Evolutionary conservation across 2,329 filamentous ascomycete species (phyloP).

Genomic region (Cryphonectria parasitica): DNA sequence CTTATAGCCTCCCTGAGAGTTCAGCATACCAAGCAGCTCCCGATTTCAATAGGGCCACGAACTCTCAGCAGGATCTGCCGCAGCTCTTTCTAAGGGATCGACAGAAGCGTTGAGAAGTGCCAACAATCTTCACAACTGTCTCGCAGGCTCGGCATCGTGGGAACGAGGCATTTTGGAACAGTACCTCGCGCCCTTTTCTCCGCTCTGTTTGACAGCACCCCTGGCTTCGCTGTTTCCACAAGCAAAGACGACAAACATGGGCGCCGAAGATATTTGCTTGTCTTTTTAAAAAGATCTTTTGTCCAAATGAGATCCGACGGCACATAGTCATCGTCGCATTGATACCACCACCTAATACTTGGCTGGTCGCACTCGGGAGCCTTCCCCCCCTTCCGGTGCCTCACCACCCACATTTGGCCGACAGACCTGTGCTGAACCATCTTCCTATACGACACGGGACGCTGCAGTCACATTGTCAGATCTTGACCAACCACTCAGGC

Average conservation of each 20-base stretch:
- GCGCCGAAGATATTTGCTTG: neutral
- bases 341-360: neutral
- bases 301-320: neutral
- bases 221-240: neutral
- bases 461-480: conserved; percentile 14
- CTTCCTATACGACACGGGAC: conserved; percentile 4
- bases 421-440: neutral
- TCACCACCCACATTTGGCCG: neutral
- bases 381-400: too few species aligned
- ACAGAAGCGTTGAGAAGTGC: neutral
- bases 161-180: neutral
- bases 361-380: neutral
- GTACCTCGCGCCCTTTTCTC: neutral
- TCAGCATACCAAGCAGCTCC: neutral
- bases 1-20: neutral
- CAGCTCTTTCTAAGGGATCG: neutral
- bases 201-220: neutral
- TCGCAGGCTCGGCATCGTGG: neutral
- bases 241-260: neutral
- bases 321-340: neutral
- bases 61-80: neutral
- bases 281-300: neutral
- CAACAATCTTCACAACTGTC: neutral
- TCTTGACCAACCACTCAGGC: conserved; percentile 21
- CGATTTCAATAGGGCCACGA: neutral